Conservation (phyloP, 2,329 filamentous ascomycete species). For the Lecanicillium sp. region DNA sequence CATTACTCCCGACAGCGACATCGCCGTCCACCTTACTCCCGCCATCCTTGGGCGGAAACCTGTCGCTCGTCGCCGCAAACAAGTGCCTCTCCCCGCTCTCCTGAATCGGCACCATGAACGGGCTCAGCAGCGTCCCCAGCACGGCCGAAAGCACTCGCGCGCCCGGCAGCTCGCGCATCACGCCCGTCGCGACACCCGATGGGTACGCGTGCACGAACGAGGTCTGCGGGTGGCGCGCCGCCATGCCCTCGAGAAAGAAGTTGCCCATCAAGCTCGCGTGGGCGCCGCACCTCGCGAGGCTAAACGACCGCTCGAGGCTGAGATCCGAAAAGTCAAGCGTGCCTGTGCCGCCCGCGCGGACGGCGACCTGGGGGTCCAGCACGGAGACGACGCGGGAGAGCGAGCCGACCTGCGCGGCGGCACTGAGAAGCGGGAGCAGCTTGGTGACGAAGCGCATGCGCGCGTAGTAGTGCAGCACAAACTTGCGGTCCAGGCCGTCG, state of each 20-base stretch:
- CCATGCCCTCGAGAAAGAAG: slow-evolving; percentile 39
- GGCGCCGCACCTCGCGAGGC: slow-evolving; percentile 23
- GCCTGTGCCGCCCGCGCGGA: slow-evolving; percentile 20
- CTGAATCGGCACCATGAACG: neutral
- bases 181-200: slow-evolving; percentile 20
- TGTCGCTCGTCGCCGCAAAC: slow-evolving; percentile 13
- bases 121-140: neutral
- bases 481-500: slow-evolving; percentile 47
- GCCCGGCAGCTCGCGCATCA: neutral
- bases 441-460: slow-evolving; percentile 50
- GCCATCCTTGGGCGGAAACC: slow-evolving; percentile 5
- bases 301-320: slow-evolving; percentile 24
- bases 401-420: neutral
- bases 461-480: slow-evolving; percentile 48
- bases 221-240: slow-evolving; percentile 33
- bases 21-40: slow-evolving; percentile 1
- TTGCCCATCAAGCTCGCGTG: slow-evolving; percentile 42
- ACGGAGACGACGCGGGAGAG: slow-evolving; percentile 43
- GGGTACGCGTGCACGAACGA: slow-evolving; percentile 28
- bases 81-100: slow-evolving; percentile 14
- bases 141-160: neutral
- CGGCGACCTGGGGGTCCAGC: slow-evolving; percentile 23
- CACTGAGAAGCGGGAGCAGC: slow-evolving; percentile 46
- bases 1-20: neutral
- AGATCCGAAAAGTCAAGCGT: slow-evolving; percentile 40